phyloP scores from a whole-genome alignment of 805 yeast species.

The Ogataea pini region DNA sequence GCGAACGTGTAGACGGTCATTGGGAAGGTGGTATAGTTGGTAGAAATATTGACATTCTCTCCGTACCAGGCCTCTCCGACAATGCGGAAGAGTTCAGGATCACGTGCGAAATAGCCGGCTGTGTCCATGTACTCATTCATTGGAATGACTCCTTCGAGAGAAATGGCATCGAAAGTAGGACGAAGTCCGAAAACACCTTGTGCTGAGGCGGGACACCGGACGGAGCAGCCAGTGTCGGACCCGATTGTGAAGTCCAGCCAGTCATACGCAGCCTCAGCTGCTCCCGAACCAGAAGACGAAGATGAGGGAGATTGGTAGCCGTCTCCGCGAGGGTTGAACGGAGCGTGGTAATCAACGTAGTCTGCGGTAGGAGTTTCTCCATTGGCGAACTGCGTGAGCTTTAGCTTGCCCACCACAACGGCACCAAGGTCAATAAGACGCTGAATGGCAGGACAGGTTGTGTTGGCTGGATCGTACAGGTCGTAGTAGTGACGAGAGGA shows the following conservation, averaged over 20 bases:
- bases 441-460: conserved; percentile 14
- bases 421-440: conserved; percentile 16
- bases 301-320: conserved; percentile 18
- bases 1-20: conserved; percentile 13
- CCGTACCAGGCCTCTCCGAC: conserved; percentile 18
- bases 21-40: conserved; percentile 13
- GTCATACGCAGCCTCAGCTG: conserved; percentile 18
- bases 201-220: conserved; percentile 14
- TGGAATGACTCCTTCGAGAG: conserved; percentile 15
- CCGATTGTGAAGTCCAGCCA: conserved; percentile 17
- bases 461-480: conserved; percentile 11
- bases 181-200: conserved; percentile 16
- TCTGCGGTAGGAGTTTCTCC: conserved; percentile 17
- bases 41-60: conserved; percentile 10
- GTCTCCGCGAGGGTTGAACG: conserved; percentile 17
- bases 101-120: conserved; percentile 15
- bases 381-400: conserved; percentile 16
- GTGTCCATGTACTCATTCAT: conserved; percentile 17
- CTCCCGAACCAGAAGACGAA: conserved; percentile 17
- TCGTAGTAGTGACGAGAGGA: conserved; percentile 15
- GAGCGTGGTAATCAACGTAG: conserved; percentile 18
- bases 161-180: conserved; percentile 16
- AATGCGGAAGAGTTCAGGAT: conserved; percentile 9
- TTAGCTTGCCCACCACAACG: conserved; percentile 14
- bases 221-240: conserved; percentile 17